Evolutionary conservation across 139 green algal genomes (phyloP).

Genomic region (Deuterostichococcus epilithicus): DNA sequence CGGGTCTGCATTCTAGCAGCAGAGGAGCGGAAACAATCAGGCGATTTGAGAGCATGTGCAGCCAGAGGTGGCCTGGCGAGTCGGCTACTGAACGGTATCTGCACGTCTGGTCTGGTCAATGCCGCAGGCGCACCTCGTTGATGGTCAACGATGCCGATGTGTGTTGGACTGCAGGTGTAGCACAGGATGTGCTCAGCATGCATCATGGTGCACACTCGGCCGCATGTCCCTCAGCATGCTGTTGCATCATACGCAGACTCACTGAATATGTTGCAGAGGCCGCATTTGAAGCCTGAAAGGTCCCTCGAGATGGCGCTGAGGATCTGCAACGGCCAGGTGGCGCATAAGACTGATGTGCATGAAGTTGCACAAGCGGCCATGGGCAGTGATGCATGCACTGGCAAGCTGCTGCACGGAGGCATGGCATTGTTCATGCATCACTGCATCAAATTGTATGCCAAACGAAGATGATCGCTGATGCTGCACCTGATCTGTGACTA

Average conservation of each 20-base stretch:
- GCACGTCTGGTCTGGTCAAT: background rate
- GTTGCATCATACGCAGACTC: background rate
- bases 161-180: slow-evolving; percentile 46
- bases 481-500: slow-evolving; percentile 38
- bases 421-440: no score
- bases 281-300: slow-evolving; percentile 27
- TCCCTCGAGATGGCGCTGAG: slow-evolving; percentile 19
- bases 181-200: background rate
- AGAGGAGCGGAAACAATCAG: background rate
- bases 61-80: background rate
- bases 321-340: slow-evolving; percentile 29
- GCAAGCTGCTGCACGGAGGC: background rate
- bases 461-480: background rate
- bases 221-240: background rate
- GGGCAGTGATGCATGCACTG: background rate
- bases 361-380: background rate
- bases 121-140: slow-evolving; percentile 47
- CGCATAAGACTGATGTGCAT: background rate
- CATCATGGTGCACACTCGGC: background rate
- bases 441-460: background rate
- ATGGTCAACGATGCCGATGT: slow-evolving; percentile 62
- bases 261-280: slow-evolving; percentile 54
- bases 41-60: background rate
- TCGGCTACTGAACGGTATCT: no score
- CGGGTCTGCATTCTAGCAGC: slow-evolving; percentile 54